Base-by-base conservation (phyloP, 2,329 filamentous ascomycete genomes). In the Bisporella sp. region DNA sequence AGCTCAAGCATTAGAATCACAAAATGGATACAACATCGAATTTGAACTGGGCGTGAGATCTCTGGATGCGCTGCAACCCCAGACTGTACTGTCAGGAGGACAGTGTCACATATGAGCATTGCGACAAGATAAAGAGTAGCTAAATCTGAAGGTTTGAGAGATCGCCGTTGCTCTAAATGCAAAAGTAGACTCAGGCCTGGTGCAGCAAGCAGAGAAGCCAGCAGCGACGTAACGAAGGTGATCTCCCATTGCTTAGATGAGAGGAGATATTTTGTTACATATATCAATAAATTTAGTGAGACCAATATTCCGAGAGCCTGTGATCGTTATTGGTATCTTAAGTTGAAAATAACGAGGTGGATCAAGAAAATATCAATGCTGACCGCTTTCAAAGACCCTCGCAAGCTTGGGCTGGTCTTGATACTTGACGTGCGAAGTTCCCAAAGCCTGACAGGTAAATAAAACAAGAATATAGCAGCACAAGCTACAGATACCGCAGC, bases 111-210 rank as follows among this genome's bases (percentile, higher is more conserved):
- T 5, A 54, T 8, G 4, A 57, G 44, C 41, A 52, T 51, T 37
- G 55, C 50, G 31, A 57, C 3, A 31, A 59, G 51, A 45, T 57
- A 59, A 7, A 56, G 35, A 2, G 50, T 47, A 28, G 41, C 48
- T 45, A 52, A 45, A 52, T 53, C 51, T 13, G 53, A 57, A 50
- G 57, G 35, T 29, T 50, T 49, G 8, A 28, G 6, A 39, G 51
- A 54, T 13, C 50, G 43, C 13, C 46, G 52, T 41, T 54, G 53
- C 40, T 54, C 53, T 5, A 56, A 29, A 35, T 52, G 33, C 5
- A 54, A 33, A 44, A 57, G 55, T 11, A 56, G 9, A 47, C 57
- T 49, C 4, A 59, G 35, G n/a, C 53, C 52, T 12, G 53, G 39
- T 4, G 52, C 43, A 50, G 55, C 53, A 49, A 55, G 9, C 9